These are phyloP conservation scores for Ceriops tagal DNA, from an alignment of 345 rosid species.

Conservation along the genomic window DNA sequence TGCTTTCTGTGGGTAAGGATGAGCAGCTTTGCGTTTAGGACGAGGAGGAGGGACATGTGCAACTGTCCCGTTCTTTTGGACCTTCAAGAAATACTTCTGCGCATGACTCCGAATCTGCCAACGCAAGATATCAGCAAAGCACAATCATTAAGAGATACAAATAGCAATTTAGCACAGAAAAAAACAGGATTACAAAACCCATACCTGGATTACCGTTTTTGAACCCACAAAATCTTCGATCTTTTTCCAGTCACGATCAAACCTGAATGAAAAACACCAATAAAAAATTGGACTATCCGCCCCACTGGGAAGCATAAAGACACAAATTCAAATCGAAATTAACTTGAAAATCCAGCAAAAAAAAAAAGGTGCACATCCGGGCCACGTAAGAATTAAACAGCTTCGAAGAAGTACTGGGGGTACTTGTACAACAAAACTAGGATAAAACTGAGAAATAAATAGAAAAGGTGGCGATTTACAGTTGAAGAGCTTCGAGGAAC, in stretches of 20 bases:
- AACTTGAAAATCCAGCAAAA: no score
- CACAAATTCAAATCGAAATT: no score
- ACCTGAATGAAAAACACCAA: constrained; percentile 45
- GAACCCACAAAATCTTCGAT: constrained; percentile 98
- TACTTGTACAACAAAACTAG: neutral
- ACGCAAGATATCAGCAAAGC: constrained; percentile 15
- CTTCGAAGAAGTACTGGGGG: no score
- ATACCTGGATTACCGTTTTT: constrained; percentile 96
- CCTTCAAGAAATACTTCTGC: constrained; percentile 93
- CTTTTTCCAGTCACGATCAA: constrained; percentile 98
- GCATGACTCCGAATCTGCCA: constrained; percentile 95
- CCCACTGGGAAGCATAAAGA: no score
- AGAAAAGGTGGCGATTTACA: constrained; percentile 34
- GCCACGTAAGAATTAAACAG: no score
- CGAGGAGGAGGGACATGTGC: constrained; percentile 98
- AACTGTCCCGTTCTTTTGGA: constrained; percentile 82
- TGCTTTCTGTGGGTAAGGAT: constrained; percentile 95
- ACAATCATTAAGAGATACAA: neutral
- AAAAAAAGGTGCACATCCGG: no score
- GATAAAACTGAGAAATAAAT: neutral
- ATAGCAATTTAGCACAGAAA: neutral
- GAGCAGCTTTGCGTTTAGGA: constrained; percentile 94
- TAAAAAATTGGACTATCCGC: neutral
- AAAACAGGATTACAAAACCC: constrained; percentile 12
- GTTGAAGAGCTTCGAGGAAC: constrained; percentile 95